Conservation (phyloP, 768 basidiomycete species). For the Boletellus sp. region DNA sequence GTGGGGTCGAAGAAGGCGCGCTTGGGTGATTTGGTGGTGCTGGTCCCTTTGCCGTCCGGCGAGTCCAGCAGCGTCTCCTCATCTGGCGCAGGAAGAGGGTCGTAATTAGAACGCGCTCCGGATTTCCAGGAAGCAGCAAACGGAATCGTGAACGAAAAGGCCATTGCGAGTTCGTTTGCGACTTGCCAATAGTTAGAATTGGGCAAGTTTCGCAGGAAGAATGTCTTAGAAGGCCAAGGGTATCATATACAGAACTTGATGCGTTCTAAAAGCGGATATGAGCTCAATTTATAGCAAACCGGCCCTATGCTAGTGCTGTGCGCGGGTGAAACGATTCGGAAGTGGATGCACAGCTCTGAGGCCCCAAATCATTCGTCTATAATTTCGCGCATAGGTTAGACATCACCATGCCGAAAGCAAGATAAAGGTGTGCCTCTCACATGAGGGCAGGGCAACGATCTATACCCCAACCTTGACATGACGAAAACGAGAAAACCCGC, state of each 20-base stretch:
- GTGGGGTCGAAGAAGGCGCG: slow-evolving; percentile 7
- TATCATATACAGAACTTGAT: slow-evolving; percentile 4
- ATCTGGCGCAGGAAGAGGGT: slow-evolving; percentile 11
- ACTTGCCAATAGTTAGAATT: neutral
- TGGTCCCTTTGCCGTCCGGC: neutral
- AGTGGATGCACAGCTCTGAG: neutral
- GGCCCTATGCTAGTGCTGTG: slow-evolving; percentile 10
- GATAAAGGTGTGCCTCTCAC: slow-evolving; percentile 2
- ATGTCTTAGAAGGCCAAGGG: neutral
- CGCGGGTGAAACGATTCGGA: neutral
- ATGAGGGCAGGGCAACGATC: neutral
- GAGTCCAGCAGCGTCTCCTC: slow-evolving; percentile 14
- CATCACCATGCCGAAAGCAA: neutral
- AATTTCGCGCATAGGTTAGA: slow-evolving; percentile 1
- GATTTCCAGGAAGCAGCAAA: neutral
- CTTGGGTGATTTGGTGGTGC: neutral
- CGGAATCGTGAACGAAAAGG: neutral
- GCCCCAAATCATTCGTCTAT: neutral
- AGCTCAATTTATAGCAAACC: neutral
- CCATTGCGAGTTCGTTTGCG: slow-evolving; percentile 3
- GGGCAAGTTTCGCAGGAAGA: neutral
- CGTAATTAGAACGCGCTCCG: slow-evolving; percentile 8
- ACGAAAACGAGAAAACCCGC: slow-evolving; percentile 4
- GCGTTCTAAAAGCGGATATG: neutral
- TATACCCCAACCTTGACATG: slow-evolving; percentile 7